Percentiles rank a stretch among this genome's conserved stretches.
phyloP scores from a whole-genome alignment of 2,329 filamentous ascomycete genomes.

The Tolypocladium ophioglossoides region DNA sequence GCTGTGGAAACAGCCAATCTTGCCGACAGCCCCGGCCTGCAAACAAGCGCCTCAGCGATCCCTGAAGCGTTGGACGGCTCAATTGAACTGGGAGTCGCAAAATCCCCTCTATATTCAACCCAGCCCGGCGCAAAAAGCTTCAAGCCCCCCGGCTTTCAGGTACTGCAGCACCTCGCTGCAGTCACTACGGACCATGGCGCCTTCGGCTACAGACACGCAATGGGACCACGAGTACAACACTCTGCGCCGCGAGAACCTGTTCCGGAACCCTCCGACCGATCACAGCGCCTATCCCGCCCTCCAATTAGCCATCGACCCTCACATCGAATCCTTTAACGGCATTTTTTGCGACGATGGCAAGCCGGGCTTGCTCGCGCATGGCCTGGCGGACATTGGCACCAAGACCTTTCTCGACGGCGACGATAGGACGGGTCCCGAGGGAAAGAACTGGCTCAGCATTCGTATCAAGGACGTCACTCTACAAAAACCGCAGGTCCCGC shows the following conservation, averaged over 20 bases:
- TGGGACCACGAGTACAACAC: slow-evolving; percentile 87
- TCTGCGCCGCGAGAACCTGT: slow-evolving; percentile 75
- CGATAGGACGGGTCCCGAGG: slow-evolving; percentile 44
- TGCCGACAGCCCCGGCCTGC: background rate
- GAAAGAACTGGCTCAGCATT: slow-evolving; percentile 66
- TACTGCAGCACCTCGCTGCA: background rate
- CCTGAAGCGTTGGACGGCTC: background rate
- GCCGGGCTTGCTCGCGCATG: slow-evolving; percentile 53
- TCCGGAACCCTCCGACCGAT: slow-evolving; percentile 79
- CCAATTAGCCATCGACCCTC: slow-evolving; percentile 75
- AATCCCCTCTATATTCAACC: background rate
- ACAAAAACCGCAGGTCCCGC: slow-evolving; percentile 69
- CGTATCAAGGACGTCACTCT: slow-evolving; percentile 73
- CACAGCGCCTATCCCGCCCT: slow-evolving; percentile 80
- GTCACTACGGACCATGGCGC: slow-evolving; percentile 34
- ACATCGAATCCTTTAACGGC: slow-evolving; percentile 92
- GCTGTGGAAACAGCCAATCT: background rate
- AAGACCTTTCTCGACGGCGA: slow-evolving; percentile 82
- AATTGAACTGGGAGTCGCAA: slow-evolving; percentile 2
- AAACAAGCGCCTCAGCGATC: background rate
- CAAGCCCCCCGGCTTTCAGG: background rate
- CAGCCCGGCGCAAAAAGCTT: background rate
- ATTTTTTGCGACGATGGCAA: slow-evolving; percentile 64
- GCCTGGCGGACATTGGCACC: slow-evolving; percentile 77
- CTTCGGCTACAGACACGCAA: slow-evolving; percentile 49